phyloP scores from a whole-genome alignment of 345 rosid species.

The Camelina neglecta region DNA sequence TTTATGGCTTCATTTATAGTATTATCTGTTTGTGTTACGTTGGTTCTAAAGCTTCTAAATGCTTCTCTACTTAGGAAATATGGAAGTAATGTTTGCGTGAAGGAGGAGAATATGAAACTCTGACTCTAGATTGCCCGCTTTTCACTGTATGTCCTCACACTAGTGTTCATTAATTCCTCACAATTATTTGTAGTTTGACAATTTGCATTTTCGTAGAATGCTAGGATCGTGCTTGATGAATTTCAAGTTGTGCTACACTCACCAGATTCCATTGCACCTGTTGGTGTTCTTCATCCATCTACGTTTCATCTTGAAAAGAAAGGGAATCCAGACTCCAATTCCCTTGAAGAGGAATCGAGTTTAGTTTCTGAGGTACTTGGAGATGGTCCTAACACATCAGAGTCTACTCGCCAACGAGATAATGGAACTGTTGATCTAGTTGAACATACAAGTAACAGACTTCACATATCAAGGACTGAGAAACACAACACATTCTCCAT shows the following conservation, averaged over 20 bases:
- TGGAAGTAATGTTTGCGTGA: conserved; percentile 95
- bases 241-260: conserved; percentile 79
- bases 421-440: too few relatives aligned
- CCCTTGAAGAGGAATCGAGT: too few relatives aligned
- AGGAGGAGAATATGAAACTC: conserved; percentile 96
- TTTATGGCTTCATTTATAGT: conserved; percentile 10
- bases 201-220: conserved; percentile 60
- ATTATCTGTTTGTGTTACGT: conserved; percentile 3
- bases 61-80: conserved; percentile 57
- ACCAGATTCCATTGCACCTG: conserved; percentile 87
- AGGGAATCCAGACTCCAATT: too few relatives aligned
- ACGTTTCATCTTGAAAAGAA: too few relatives aligned
- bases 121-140: conserved; percentile 96
- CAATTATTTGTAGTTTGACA: conserved; percentile 15
- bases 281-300: conserved; percentile 51
- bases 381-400: too few relatives aligned
- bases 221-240: conserved; percentile 82
- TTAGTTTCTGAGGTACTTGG: too few relatives aligned
- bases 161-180: not conserved
- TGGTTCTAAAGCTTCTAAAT: conserved; percentile 17
- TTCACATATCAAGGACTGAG: conserved; percentile 54
- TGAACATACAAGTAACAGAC: too few relatives aligned
- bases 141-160: conserved; percentile 61
- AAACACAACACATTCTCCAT: conserved; percentile 67
- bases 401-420: too few relatives aligned